Evolutionary conservation across 2,329 filamentous ascomycete genomes (phyloP).

Genomic region (Diaporthe helianthi): DNA sequence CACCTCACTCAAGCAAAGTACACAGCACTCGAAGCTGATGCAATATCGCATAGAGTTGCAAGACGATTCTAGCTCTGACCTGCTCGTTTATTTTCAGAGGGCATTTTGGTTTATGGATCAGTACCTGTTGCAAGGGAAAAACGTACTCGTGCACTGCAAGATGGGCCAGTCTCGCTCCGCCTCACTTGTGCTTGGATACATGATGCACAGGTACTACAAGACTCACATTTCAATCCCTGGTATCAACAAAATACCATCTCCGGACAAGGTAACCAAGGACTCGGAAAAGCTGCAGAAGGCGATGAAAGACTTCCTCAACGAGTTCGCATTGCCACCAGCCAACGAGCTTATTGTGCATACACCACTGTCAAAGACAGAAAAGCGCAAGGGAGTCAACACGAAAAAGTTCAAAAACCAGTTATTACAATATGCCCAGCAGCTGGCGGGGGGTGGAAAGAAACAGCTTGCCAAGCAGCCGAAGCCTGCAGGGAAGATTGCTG

Average conservation of each 20-base stretch:
- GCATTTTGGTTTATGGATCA: neutral
- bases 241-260: too few relatives aligned
- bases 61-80: neutral
- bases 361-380: neutral
- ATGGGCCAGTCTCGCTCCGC: slow-evolving; percentile 22
- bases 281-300: too few relatives aligned
- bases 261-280: neutral
- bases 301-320: neutral
- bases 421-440: neutral
- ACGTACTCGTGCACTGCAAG: slow-evolving; percentile 10
- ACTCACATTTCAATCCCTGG: neutral
- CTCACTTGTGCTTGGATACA: slow-evolving; percentile 1
- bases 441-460: neutral
- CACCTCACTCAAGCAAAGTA: too few relatives aligned
- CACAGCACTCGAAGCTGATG: neutral
- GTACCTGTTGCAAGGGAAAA: neutral
- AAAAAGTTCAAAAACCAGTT: neutral
- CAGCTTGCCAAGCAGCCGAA: neutral
- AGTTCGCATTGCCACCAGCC: neutral
- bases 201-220: neutral
- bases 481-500: neutral
- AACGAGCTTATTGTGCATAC: neutral
- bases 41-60: neutral
- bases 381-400: neutral
- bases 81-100: neutral